A percentile compares a stretch with the other conserved stretches of the same genome.
phyloP scores from a whole-genome alignment of 2,329 filamentous ascomycete genomes.

The Aspergillus niger region DNA sequence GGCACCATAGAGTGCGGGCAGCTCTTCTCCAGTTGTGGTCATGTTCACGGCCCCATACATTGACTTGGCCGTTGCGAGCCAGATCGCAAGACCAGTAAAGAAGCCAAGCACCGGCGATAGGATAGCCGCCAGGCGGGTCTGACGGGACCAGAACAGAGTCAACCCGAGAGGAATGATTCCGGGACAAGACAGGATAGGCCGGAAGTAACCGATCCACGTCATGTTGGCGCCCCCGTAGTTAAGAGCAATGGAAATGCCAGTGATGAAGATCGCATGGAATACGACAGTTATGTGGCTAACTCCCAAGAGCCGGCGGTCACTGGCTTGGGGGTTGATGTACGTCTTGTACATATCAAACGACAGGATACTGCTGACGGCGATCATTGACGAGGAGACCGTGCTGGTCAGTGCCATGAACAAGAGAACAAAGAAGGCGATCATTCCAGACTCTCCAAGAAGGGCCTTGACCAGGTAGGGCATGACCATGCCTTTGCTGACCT shows the following conservation, averaged over 20 bases:
- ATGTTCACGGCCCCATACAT: slow-evolving; percentile 47
- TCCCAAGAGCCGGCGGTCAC: slow-evolving; percentile 45
- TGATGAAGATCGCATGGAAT: slow-evolving; percentile 52
- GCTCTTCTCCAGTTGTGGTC: slow-evolving; percentile 41
- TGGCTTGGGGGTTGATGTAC: slow-evolving; percentile 52
- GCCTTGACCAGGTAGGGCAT: slow-evolving; percentile 52
- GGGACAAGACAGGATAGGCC: slow-evolving; percentile 46
- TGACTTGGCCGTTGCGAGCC: slow-evolving; percentile 45
- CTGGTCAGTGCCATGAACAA: slow-evolving; percentile 57
- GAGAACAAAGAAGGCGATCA: slow-evolving; percentile 49
- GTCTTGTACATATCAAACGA: slow-evolving; percentile 55
- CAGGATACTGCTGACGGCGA: slow-evolving; percentile 55
- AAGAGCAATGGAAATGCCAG: slow-evolving; percentile 50
- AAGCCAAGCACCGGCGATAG: slow-evolving; percentile 43
- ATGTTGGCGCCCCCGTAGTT: slow-evolving; percentile 54
- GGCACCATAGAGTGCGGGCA: slow-evolving; percentile 50
- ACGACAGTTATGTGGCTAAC: slow-evolving; percentile 53
- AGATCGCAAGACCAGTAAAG: slow-evolving; percentile 46
- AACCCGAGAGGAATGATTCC: slow-evolving; percentile 51
- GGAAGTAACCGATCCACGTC: slow-evolving; percentile 50
- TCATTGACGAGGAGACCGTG: slow-evolving; percentile 54
- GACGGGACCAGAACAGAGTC: slow-evolving; percentile 49
- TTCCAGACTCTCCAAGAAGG: slow-evolving; percentile 47
- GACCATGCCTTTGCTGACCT: slow-evolving; percentile 50
- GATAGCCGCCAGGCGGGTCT: slow-evolving; percentile 50